Base-by-base conservation (phyloP, 2,329 filamentous ascomycete genomes). In the Alternaria sp. region DNA sequence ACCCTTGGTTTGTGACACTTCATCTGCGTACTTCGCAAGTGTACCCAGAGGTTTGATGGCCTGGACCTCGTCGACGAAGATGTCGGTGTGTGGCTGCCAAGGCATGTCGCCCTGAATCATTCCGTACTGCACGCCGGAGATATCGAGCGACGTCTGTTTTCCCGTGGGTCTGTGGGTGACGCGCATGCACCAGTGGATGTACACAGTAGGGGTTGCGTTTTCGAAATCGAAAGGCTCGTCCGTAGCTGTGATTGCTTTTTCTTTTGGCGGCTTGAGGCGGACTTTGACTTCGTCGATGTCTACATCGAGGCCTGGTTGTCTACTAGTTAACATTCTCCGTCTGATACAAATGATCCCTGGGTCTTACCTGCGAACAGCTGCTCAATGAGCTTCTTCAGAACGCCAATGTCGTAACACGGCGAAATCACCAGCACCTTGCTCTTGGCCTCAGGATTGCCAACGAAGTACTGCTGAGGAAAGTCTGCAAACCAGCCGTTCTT, bases 361-460 rank as follows among this genome's bases (percentile, higher is more conserved):
- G 28, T 32, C 13, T 32, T 47, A 61, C 61, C 52, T 57, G 45
- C 25, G 49, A 64, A 47, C 32, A 64, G 13, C 21, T 64, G 61
- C 17, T 54, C 47, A 2, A 55, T 40, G 4, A 64, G 46, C 21
- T 36, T 44, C 15, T 30, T 52, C 46, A 64, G 46, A 23, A 57
- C 49, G 8, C 45, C 61, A 11, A 55, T 36, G 26, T 64, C 61
- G 21, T 61, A 15, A 13, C 57, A 56, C 25, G 57, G 30, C 15
- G 36, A 30, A n/a, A 54, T 57, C 6, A 25, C 52, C 13, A 64
- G 28, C 12, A 61, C 51, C 32, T 49, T 54, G 10, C n/a, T 30
- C 15, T 49, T 57, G 12, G 40, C 47, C 6, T 19, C 28, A 17
- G 19, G 11, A 19, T 54, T 44, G 9, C 57, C 17, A 12, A 57